phyloP scores from a whole-genome alignment of 129 eudicot genomes.

The Cynara cardunculus region DNA sequence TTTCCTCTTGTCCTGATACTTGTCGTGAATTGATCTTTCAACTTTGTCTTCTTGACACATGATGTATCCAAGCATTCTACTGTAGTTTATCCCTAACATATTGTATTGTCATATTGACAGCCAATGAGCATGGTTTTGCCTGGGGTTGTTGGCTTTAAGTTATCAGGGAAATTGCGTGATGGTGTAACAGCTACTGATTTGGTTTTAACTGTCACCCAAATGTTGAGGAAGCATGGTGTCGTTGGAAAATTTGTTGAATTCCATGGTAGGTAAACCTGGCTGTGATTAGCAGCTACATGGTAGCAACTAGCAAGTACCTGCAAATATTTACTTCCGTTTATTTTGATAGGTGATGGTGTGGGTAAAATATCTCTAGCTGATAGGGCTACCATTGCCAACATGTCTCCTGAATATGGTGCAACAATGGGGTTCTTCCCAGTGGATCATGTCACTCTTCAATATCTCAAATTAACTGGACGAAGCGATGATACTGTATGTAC shows the following conservation, averaged over 20 bases:
- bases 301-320: not conserved
- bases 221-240: constrained; percentile 82
- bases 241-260: constrained; percentile 85
- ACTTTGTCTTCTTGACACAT: not conserved
- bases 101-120: constrained; percentile 11
- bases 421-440: constrained; percentile 99
- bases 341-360: constrained; percentile 67
- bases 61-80: not conserved
- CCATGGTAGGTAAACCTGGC: constrained; percentile 50
- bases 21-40: not conserved
- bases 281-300: not conserved
- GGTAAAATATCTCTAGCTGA: constrained; percentile 87
- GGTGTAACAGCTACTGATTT: constrained; percentile 97
- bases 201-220: constrained; percentile 81
- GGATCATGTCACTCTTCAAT: constrained; percentile 86
- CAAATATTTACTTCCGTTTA: not conserved
- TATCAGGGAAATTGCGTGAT: constrained; percentile 52
- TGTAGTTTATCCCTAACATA: not conserved
- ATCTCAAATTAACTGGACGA: constrained; percentile 90
- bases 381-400: constrained; percentile 97
- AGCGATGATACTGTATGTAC: constrained; percentile 79
- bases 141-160: constrained; percentile 65
- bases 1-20: not conserved
- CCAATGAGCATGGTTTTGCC: constrained; percentile 72
- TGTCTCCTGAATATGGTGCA: constrained; percentile 99